A percentile compares a stretch with the other conserved stretches of the same genome.
Conservation (phyloP, 441 rosid genomes). For the Syzygium malaccense region DNA sequence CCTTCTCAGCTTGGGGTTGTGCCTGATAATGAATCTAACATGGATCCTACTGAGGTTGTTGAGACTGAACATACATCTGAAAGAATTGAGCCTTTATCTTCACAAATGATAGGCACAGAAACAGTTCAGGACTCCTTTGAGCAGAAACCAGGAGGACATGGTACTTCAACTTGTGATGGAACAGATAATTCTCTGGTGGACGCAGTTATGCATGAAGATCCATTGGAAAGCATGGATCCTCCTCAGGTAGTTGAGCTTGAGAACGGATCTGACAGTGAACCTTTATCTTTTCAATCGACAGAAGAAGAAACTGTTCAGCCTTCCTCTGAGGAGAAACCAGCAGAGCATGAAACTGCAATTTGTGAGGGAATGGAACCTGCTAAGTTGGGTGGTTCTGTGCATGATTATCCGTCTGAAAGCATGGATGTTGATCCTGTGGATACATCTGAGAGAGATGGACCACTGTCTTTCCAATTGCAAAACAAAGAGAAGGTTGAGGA, state of each 20-base stretch:
- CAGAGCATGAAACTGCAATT: slow-evolving; percentile 3
- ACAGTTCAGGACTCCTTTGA: background rate
- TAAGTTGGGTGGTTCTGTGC: background rate
- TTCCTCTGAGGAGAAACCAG: background rate
- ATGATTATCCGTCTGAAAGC: background rate
- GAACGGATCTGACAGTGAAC: background rate
- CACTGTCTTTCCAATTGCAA: background rate
- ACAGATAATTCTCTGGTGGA: background rate
- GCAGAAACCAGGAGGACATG: background rate
- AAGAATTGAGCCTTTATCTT: background rate
- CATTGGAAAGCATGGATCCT: background rate
- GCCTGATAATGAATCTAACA: background rate
- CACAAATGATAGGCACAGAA: background rate
- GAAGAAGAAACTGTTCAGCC: background rate
- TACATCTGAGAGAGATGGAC: background rate
- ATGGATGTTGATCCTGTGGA: background rate
- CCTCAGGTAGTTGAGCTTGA: background rate
- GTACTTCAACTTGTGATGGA: background rate
- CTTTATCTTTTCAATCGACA: background rate
- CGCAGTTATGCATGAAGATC: background rate
- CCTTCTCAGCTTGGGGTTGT: background rate
- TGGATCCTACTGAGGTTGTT: background rate
- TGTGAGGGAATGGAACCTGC: background rate
- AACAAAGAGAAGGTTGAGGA: background rate
- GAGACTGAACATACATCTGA: background rate